Base-by-base conservation (phyloP, 1,139 yeast genomes). In the Diutina sp. region DNA sequence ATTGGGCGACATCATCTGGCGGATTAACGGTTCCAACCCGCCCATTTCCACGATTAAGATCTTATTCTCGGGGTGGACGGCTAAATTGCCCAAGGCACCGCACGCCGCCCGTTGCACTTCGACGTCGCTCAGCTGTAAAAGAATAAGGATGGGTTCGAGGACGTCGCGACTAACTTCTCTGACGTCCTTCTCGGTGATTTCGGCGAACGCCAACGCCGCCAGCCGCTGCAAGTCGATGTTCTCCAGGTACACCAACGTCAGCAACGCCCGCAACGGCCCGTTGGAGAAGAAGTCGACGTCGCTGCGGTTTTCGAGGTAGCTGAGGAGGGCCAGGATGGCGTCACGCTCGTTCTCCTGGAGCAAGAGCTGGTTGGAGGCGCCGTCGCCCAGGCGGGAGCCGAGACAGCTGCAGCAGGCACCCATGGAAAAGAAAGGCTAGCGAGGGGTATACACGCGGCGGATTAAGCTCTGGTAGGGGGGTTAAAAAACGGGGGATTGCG, bases 21-120 rank as follows among this genome's bases (percentile, higher is more conserved):
- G 85, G 65, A 93, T 93, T 57, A 93, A 79, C 9, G 98, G 98
- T 63, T 91, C 97, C 59, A 93, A 79, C 1, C 99, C 99, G 41
- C 98, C 98, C 97, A 95, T 90, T 67, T 91, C 97, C 44, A 93
- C 99, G 61, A 95, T 93, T 57, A 93, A 77, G 32, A 87, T 81
- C 69, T 93, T 93, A 73, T 95, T 93, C 61, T 90, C 97, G 66
- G 91, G 91, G 71, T 93, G 90, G 52, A 95, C 99, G 1, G 99
- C 99, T 65, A 93, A 76, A 65, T 93, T 93, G 9, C 99, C 99
- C 62, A 93, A 76, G 2, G 99, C 99, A 2, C 99, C 99, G 70
- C 98, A 93, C 0, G 99, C 98, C 4, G 99, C 99, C 58, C 98
- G 80, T 72, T 93, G 99, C 44, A 93, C 97, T 71, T 93, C 99